Base-by-base conservation (phyloP, 169 alveolate genomes). In the Plasmodium inui region DNA sequence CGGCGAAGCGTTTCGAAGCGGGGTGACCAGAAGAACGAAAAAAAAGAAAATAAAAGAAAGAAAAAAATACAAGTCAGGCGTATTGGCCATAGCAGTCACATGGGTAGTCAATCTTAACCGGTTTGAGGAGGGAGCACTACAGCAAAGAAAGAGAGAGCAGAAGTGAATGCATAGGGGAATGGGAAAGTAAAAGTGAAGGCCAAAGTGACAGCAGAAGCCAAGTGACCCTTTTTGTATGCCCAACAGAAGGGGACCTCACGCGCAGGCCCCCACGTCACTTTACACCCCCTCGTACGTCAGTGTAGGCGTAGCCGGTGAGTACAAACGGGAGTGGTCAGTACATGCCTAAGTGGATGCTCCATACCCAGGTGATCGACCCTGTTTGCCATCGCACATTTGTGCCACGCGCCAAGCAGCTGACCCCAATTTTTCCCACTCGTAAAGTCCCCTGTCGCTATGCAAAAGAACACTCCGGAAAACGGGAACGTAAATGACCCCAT, bases 401-500 rank as follows among this genome's bases (percentile, higher is more conserved):
- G n/a, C 55, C 2, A 3, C n/a, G n/a, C n/a, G 2, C 55, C 55
- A 44, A 9, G 8, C 44, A 3, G 9, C 44, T 4, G 8, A 2
- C 44, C 44, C 55, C 12, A n/a, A 28, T 57, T 83, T 57, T 83
- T 5, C 61, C 39, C 71, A 17, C 61, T 26, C n/a, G 7, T 44
- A 34, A 83, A 83, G 41, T 57, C 9, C 3, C 41, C 61, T 22
- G 0, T 19, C 30, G 50, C 44, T 79, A 79, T 79, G 94, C 88
- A 78, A 80, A 89, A 89, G 50, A 89, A 78, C 44, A 79, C 82
- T n/a, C 28, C 46, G 28, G 89, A 80, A 8, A 80, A 12, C 34
- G 55, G 57, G 17, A 89, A 89, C 50, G 41, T 61, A 44, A 89
- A 89, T 79, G 94, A 79, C 39, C 30, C 83, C 17, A 34, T 79